Percentiles rank a stretch among this genome's conserved stretches.
Conservation (phyloP, 1,284 basidiomycete species). For the Volvariella surrecta region DNA sequence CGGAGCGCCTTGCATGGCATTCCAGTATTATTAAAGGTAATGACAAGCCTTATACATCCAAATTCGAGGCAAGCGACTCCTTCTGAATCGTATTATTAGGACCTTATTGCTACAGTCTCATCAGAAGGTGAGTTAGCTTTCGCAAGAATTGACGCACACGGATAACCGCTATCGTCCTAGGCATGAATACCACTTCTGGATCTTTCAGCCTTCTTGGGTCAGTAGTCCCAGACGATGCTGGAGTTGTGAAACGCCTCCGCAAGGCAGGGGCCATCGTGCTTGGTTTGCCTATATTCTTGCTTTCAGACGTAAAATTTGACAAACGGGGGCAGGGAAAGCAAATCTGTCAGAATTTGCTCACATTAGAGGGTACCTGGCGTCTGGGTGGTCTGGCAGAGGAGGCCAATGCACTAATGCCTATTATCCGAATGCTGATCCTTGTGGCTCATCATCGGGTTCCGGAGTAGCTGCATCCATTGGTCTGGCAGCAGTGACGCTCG, state of each 20-base stretch:
- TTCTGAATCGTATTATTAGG: slow-evolving; percentile 16
- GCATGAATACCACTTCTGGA: slow-evolving; percentile 62
- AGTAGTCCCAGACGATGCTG: slow-evolving; percentile 53
- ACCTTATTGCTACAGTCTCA: slow-evolving; percentile 55
- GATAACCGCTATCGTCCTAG: slow-evolving; percentile 18
- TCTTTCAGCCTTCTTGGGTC: slow-evolving; percentile 50
- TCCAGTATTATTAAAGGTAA: slow-evolving; percentile 57
- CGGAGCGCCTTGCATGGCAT: slow-evolving; percentile 61
- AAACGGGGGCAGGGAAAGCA: slow-evolving; percentile 37
- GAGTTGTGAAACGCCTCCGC: slow-evolving; percentile 49
- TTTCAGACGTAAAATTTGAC: background rate
- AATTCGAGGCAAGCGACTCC: background rate
- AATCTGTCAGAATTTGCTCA: slow-evolving; percentile 57
- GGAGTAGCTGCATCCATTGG: slow-evolving; percentile 57
- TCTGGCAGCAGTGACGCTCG: slow-evolving; percentile 48
- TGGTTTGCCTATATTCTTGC: slow-evolving; percentile 19
- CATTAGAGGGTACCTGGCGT: slow-evolving; percentile 44
- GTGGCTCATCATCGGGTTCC: slow-evolving; percentile 59
- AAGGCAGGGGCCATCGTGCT: slow-evolving; percentile 62
- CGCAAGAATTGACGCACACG: background rate
- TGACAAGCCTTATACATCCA: background rate
- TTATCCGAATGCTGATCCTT: slow-evolving; percentile 50
- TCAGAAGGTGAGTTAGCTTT: slow-evolving; percentile 33
- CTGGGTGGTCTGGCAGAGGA: slow-evolving; percentile 60
- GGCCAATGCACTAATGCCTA: slow-evolving; percentile 58